Evolutionary conservation across 2,329 filamentous ascomycete species (phyloP), one percentile per base, ranked within the genome.

Genomic region (Fusarium mangiferae): DNA sequence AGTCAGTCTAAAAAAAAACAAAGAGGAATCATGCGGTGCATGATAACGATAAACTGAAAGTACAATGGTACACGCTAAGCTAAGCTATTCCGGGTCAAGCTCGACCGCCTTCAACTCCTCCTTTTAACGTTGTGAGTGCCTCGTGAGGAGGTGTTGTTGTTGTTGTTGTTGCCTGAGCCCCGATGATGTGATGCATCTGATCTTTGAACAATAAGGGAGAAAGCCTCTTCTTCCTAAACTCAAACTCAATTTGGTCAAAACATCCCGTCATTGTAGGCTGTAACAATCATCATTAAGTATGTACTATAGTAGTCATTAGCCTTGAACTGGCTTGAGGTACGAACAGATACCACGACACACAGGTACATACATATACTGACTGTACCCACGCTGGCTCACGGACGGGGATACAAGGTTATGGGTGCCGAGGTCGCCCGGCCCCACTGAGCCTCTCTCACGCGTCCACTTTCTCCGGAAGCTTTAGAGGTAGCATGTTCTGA

Each of bases 111-210:
- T 55, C 44, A 42, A 59, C 30, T 62, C 33, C 62, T 54, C 39
- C 62, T 54, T 39, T 62, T 44, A 66, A 61, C 48, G 49, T 35
- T 48, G 15, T 64, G 63, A 62, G 39, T 60, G 70, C 66, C 70
- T 70, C 42, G 55, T 67, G 55, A 58, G 33, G 66, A 64, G 69
- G 55, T 67, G 67, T 66, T 45, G 68, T 66, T 45, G 68, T 72
- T 72, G 68, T 64, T 68, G 51, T 63, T 46, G 70, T 73, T 60
- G 70, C 66, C 70, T 73, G 65, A 72, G 33, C 36, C 36, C 45
- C n/a, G 36, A 54, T 70, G 67, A 65, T 70, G 52, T 65, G 67
- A 70, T 56, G 56, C 42, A 35, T 42, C 62, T 24, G 51, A 45
- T 35, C 30, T 58, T 14, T 58, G 60, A 39, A 45, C 15, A 62